Base-by-base conservation (phyloP, 1,139 yeast genomes). In the Hansenula anomala region DNA sequence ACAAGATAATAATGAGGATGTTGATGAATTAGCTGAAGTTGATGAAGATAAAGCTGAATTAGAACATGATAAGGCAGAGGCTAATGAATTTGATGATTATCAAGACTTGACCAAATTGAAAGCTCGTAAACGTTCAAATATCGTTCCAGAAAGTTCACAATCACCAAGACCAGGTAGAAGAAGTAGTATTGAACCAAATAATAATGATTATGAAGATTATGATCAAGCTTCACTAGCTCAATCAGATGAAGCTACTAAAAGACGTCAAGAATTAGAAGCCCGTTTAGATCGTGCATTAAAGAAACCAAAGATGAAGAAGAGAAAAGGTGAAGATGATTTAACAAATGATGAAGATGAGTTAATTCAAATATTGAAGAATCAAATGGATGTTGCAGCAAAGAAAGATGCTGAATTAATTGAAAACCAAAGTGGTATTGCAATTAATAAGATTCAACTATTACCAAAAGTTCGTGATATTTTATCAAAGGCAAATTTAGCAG, bases 261-360 rank as follows among this genome's bases (percentile, higher is more conserved):
- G 75, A 54, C 78, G 96, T 54, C 73, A 88, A 52, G 80, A 78
- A 46, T 73, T 92, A 50, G 97, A 92, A 62, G 90, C 80, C 45
- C 78, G 74, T 52, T 76, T 92, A 70, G 89, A 82, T 48, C 76
- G 78, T 36, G 90, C 95, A 3, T 66, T 89, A 42, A 80, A 85
- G 58, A 73, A 77, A 43, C 68, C 74, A 28, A 75, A 82, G 44
- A 70, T 74, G 18, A 70, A 71, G 54, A 74, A 79, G 48, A 78
- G 73, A 58, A 79, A 79, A 36, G 94, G 86, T 53, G 97, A 90
- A 54, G 96, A 87, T 57, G 97, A 90, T 63, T 67, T 92, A 52
- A 97, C 90, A 60, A 82, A 88, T 58, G 85, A 88, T 81, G 95
- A 90, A 61, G 99, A 94, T 66, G 97, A 90, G 58, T 75, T 78